These are phyloP conservation scores for Debaryomyces castellii DNA, from an alignment of 805 yeast genomes.

Conservation along the genomic window DNA sequence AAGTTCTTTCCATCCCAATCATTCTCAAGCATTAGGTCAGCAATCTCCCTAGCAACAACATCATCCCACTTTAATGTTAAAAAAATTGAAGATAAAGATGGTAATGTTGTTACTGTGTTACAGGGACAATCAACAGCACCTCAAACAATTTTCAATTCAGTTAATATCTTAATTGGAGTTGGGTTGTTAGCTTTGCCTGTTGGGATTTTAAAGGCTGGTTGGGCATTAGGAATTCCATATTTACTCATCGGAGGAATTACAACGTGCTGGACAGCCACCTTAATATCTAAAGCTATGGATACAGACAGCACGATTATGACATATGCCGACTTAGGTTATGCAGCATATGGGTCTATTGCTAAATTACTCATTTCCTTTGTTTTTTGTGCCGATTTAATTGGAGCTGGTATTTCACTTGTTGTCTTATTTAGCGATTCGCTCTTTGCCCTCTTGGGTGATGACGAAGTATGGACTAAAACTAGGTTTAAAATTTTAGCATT, in stretches of 20 bases:
- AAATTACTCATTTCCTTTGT: constrained; percentile 69
- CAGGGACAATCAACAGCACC: constrained; percentile 82
- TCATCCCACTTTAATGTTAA: constrained; percentile 55
- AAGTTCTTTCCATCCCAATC: constrained; percentile 38
- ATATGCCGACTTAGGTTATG: constrained; percentile 84
- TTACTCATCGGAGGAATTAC: constrained; percentile 59
- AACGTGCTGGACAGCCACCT: constrained; percentile 75
- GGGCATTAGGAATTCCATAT: constrained; percentile 62
- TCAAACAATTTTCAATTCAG: constrained; percentile 76
- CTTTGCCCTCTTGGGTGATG: constrained; percentile 53
- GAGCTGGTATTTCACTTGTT: constrained; percentile 78
- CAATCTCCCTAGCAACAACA: constrained; percentile 33
- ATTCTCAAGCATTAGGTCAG: constrained; percentile 42
- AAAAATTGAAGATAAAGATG: constrained; percentile 68
- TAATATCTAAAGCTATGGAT: constrained; percentile 73
- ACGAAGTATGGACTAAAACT: constrained; percentile 36
- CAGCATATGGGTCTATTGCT: constrained; percentile 79
- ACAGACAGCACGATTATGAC: constrained; percentile 80
- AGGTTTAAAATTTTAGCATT: constrained; percentile 69
- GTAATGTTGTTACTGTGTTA: constrained; percentile 65
- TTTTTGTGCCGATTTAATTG: constrained; percentile 75
- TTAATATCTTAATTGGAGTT: constrained; percentile 66
- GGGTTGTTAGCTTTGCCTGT: constrained; percentile 67
- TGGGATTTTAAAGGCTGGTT: constrained; percentile 64
- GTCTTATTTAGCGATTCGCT: constrained; percentile 86